Conservation (phyloP, 495 filamentous ascomycete genomes). For the Xylaria acuta region DNA sequence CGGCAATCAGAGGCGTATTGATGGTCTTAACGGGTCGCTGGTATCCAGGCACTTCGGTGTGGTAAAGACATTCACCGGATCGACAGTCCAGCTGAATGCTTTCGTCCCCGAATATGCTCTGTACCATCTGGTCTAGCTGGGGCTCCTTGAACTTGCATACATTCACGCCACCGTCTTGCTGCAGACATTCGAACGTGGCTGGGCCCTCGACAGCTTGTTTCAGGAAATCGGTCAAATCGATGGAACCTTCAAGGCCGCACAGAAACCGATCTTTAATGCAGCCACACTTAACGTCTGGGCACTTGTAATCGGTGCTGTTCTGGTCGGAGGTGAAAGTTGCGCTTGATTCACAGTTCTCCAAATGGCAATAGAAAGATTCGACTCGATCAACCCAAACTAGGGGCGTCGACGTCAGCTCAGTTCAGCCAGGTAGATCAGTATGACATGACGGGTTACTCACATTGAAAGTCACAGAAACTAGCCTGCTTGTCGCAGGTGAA, state of each 20-base stretch:
- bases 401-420: constrained; percentile 44
- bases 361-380: constrained; percentile 95
- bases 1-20: constrained; percentile 95
- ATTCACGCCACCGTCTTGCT: constrained; percentile 63
- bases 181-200: constrained; percentile 77
- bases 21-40: constrained; percentile 88
- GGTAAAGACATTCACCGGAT: constrained; percentile 90
- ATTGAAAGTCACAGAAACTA: constrained; percentile 89
- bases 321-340: constrained; percentile 68
- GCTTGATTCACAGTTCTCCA: constrained; percentile 79
- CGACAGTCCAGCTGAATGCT: constrained; percentile 84
- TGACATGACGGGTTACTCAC: constrained; percentile 51
- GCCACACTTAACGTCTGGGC: constrained; percentile 80
- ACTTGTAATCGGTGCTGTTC: constrained; percentile 85
- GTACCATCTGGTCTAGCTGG: constrained; percentile 87
- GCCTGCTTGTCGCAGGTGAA: constrained; percentile 84
- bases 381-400: constrained; percentile 90
- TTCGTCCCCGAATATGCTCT: constrained; percentile 83
- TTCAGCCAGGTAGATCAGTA: not conserved
- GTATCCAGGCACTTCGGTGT: constrained; percentile 91
- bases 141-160: constrained; percentile 86
- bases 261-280: constrained; percentile 93
- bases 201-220: constrained; percentile 80
- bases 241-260: constrained; percentile 86
- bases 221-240: constrained; percentile 92